These are phyloP conservation scores for Nicotiana tomentosiformis DNA, from an alignment of 257 asterid species.

Conservation along the genomic window DNA sequence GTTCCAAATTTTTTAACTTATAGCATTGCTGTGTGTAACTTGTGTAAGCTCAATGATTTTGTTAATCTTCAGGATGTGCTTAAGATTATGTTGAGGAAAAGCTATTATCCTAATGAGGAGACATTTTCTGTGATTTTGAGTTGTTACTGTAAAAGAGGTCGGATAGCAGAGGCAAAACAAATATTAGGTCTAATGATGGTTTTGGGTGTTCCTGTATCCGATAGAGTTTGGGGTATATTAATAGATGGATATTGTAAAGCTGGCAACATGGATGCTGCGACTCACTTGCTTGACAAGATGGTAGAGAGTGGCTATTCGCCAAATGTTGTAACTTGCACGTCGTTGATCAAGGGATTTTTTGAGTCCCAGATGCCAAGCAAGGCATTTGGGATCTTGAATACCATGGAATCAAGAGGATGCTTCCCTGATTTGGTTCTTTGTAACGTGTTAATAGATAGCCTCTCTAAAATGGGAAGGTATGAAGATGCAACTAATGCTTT, in stretches of 20 bases:
- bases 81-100: constrained; percentile 38
- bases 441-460: constrained; percentile 63
- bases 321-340: constrained; percentile 54
- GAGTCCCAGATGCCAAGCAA: constrained; percentile 38
- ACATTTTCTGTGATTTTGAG: constrained; percentile 49
- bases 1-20: constrained; percentile 65
- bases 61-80: constrained; percentile 36
- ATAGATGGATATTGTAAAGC: constrained; percentile 47
- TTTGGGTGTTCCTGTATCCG: constrained; percentile 49
- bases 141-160: constrained; percentile 47
- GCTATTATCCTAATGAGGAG: constrained; percentile 52
- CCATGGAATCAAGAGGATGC: constrained; percentile 48
- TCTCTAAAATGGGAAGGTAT: constrained; percentile 64
- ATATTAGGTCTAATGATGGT: constrained; percentile 50
- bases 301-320: constrained; percentile 54
- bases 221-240: constrained; percentile 53
- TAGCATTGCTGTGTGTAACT: constrained; percentile 54
- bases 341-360: constrained; percentile 60
- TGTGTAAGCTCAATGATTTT: constrained; percentile 56
- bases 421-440: constrained; percentile 64
- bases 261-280: constrained; percentile 51
- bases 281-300: constrained; percentile 51
- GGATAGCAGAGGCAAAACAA: constrained; percentile 52
- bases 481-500: constrained; percentile 54
- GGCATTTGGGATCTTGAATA: constrained; percentile 49